Evolutionary conservation across 768 basidiomycete genomes (phyloP).

Genomic region (Leccinum ochraceum): DNA sequence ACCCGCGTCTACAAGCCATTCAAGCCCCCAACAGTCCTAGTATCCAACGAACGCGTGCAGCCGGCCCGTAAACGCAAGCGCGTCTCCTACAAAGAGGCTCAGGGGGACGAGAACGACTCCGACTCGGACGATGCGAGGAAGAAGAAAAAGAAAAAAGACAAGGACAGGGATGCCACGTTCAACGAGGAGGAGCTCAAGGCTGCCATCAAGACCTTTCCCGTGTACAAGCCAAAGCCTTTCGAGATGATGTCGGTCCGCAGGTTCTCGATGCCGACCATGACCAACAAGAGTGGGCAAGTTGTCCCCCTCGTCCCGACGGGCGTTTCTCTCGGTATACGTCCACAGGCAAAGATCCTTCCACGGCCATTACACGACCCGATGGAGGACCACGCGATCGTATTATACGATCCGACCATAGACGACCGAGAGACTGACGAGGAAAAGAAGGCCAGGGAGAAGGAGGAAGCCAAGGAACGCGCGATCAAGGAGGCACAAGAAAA

Average conservation of each 20-base stretch:
- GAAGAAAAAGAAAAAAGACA: conserved; percentile 70
- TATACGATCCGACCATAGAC: conserved; percentile 96
- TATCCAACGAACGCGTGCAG: conserved; percentile 51
- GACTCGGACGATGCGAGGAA: conserved; percentile 50
- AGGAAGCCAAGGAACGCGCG: conserved; percentile 65
- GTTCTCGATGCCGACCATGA: conserved; percentile 87
- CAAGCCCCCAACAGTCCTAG: conserved; percentile 67
- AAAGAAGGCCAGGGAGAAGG: conserved; percentile 67
- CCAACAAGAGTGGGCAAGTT: conserved; percentile 63
- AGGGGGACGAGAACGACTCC: conserved; percentile 54
- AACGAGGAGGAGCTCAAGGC: conserved; percentile 64
- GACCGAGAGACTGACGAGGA: conserved; percentile 90
- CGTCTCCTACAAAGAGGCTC: conserved; percentile 80
- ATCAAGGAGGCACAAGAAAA: conserved; percentile 67
- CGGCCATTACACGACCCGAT: conserved; percentile 96
- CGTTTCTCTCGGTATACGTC: conserved; percentile 81
- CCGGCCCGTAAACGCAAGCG: conserved; percentile 84
- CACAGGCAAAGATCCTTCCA: conserved; percentile 77
- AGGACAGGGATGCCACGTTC: conserved; percentile 56
- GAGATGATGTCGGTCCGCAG: conserved; percentile 51
- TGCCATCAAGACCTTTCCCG: conserved; percentile 70
- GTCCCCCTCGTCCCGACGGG: conserved; percentile 61
- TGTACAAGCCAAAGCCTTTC: conserved; percentile 81
- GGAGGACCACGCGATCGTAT: conserved; percentile 95
- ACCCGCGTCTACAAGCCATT: conserved; percentile 76